Evolutionary conservation across 2,329 filamentous ascomycete genomes (phyloP).

Genomic region (Penicillium decumbens): DNA sequence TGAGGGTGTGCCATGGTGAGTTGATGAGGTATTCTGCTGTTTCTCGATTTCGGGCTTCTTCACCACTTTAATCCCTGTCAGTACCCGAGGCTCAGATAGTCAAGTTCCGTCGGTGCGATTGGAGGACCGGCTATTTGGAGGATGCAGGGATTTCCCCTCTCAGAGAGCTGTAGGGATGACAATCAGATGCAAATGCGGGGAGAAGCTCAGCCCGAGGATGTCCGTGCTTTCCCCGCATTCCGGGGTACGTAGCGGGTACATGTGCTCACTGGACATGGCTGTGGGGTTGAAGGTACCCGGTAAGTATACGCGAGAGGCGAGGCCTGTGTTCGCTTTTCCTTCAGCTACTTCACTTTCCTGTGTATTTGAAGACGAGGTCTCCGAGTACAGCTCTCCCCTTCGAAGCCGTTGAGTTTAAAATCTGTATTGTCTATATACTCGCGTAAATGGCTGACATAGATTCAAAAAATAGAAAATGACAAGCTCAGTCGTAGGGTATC

Average conservation of each 20-base stretch:
- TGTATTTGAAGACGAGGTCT: neutral
- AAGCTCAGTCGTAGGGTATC: conserved; percentile 42
- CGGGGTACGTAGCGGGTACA: conserved; percentile 5
- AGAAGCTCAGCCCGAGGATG: conserved; percentile 4
- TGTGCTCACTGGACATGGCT: neutral
- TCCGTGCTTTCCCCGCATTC: conserved; percentile 29
- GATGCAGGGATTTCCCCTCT: neutral
- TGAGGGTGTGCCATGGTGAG: conserved; percentile 37
- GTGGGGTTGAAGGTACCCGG: neutral
- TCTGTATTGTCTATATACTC: conserved; percentile 5
- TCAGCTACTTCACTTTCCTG: neutral
- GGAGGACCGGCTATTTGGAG: neutral
- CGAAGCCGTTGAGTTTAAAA: neutral
- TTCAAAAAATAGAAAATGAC: conserved; percentile 17
- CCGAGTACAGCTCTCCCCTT: neutral
- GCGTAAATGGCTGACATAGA: conserved; percentile 6
- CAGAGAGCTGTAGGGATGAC: neutral
- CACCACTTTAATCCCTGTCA: neutral
- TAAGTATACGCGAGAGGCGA: neutral
- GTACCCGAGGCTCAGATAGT: conserved; percentile 4
- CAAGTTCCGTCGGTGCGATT: conserved; percentile 3
- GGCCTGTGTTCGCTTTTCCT: neutral
- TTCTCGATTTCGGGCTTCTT: neutral
- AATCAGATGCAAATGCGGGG: conserved; percentile 9
- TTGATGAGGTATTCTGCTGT: neutral